phyloP scores from a whole-genome alignment of 176 grass and related monocot species.

The Triticum aestivum region DNA sequence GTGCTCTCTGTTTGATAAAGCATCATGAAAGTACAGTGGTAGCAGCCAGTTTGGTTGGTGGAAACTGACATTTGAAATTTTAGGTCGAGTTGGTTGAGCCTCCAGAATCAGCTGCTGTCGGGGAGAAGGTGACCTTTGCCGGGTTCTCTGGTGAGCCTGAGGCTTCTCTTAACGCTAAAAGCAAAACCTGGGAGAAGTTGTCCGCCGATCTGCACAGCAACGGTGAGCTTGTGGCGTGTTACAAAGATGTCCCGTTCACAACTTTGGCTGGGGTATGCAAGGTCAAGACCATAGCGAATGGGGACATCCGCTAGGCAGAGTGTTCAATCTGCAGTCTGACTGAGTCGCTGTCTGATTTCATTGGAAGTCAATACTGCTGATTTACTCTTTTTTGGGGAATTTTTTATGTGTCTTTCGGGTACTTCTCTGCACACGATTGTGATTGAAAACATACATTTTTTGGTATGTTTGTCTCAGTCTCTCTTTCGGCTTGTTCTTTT shows the following conservation, averaged over 20 bases:
- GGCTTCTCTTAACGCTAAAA: constrained; percentile 69
- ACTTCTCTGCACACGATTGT: neutral
- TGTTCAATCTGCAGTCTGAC: neutral
- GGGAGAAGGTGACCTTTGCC: constrained; percentile 66
- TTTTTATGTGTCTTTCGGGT: neutral
- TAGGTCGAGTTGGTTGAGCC: constrained; percentile 90
- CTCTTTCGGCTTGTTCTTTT: too few relatives aligned
- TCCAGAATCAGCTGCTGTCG: constrained; percentile 57
- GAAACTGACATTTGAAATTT: constrained; percentile 8
- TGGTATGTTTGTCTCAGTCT: neutral
- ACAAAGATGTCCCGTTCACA: constrained; percentile 66
- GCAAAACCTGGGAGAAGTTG: constrained; percentile 86
- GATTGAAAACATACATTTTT: neutral
- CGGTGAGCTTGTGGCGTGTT: constrained; percentile 64
- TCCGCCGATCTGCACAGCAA: constrained; percentile 65
- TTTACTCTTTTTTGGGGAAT: neutral
- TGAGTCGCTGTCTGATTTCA: neutral
- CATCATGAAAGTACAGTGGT: neutral
- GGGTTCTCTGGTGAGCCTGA: constrained; percentile 68
- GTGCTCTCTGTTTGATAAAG: neutral
- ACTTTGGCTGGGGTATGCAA: constrained; percentile 72
- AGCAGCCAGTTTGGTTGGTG: neutral
- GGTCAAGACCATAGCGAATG: constrained; percentile 65
- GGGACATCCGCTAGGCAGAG: constrained; percentile 52
- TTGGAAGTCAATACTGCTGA: neutral